phyloP scores from a whole-genome alignment of 2,329 filamentous ascomycete genomes.

The Pestalotiopsis sp. region DNA sequence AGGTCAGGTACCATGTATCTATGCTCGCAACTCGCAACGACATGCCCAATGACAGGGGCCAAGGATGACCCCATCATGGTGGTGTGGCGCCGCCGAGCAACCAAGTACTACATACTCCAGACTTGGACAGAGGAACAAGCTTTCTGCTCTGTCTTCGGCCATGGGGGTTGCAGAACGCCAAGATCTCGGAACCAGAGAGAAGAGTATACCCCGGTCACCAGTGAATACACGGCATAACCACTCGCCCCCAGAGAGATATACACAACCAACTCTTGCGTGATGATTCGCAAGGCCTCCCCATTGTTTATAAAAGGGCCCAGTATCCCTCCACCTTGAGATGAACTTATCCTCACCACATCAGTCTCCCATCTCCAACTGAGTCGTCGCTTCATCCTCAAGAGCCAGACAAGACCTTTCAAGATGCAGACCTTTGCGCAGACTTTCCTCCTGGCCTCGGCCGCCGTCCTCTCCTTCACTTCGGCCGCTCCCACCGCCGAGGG shows the following conservation, averaged over 20 bases:
- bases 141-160: not conserved
- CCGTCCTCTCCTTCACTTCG: constrained; percentile 14
- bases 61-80: not conserved
- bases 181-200: not conserved
- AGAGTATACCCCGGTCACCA: not conserved
- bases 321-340: not conserved
- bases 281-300: not conserved
- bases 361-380: not conserved
- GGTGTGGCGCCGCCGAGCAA: not conserved
- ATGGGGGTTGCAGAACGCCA: not conserved
- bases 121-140: not conserved
- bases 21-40: not conserved
- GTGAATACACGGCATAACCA: not conserved
- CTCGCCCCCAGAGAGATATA: not conserved
- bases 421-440: constrained; percentile 19
- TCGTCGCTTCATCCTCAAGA: not conserved
- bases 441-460: constrained; percentile 17
- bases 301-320: not conserved
- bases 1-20: not conserved
- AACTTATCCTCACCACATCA: not conserved
- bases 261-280: not conserved
- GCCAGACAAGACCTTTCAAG: constrained; percentile 7
- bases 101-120: not conserved
- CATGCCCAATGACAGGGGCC: constrained; percentile 7
- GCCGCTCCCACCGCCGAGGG: constrained; percentile 14